These are phyloP conservation scores for Nakazawaea sp. DNA, from an alignment of 805 yeast species.

Conservation along the genomic window DNA sequence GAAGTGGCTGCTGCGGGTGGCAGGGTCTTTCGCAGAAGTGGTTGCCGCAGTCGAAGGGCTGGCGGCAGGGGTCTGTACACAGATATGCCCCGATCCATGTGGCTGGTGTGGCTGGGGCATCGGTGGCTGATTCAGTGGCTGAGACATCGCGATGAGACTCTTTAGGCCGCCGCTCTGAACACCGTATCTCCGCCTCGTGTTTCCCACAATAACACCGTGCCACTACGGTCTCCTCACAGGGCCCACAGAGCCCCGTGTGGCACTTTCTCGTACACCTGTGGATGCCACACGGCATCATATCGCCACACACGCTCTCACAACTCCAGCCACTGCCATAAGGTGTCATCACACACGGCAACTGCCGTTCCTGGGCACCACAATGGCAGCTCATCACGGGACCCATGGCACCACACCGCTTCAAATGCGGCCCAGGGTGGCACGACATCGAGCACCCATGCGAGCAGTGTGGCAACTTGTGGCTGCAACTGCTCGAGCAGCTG, in stretches of 20 bases:
- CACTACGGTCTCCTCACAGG: conserved; percentile 44
- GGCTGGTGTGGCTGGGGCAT: conserved; percentile 13
- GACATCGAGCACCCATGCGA: conserved; percentile 66
- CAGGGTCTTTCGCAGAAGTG: conserved; percentile 47
- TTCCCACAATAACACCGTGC: conserved; percentile 75
- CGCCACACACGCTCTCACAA: conserved; percentile 58
- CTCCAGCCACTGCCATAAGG: conserved; percentile 62
- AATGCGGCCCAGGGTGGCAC: conserved; percentile 91
- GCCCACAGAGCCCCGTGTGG: conserved; percentile 81
- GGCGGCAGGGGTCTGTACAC: conserved; percentile 38
- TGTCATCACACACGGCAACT: conserved; percentile 67
- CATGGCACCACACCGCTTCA: conserved; percentile 65
- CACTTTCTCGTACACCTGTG: conserved; percentile 62
- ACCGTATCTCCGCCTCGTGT: conserved; percentile 32
- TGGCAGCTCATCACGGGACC: conserved; percentile 65
- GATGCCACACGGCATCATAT: conserved; percentile 59
- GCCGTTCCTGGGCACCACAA: conserved; percentile 65
- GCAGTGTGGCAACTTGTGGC: conserved; percentile 45
- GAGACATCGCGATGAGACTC: too few species aligned
- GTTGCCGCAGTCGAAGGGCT: conserved; percentile 54
- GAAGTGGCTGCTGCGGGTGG: conserved; percentile 34
- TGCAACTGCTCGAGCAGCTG: conserved; percentile 85
- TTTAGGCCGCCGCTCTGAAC: conserved; percentile 36
- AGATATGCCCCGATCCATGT: conserved; percentile 46
- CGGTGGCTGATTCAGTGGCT: too few species aligned